Evolutionary conservation across 805 yeast species (phyloP), one percentile per base, ranked within the genome.

Genomic region (Pichia nakasei): DNA sequence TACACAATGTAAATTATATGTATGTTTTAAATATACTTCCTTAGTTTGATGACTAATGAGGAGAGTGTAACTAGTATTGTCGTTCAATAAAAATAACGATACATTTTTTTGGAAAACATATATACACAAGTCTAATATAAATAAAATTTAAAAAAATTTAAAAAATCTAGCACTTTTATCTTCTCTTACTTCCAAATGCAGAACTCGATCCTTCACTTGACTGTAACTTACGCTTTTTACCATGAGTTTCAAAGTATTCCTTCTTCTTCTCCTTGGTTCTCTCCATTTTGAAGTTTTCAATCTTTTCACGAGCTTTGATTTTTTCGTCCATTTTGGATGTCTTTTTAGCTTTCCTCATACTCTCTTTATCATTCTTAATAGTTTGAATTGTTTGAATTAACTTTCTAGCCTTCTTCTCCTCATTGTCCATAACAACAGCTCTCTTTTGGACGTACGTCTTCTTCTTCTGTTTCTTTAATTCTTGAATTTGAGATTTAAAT

Each of bases 351-450:
- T 68, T 73, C 52, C 82, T 78, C 76, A 83, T 84, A 43, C 76
- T 75, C 24, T 85, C 96, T 69, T 91, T 91, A 47, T 83, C 93
- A 56, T 80, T 85, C 57, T 86, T 78, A 42, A 93, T 68, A 0
- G 97, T 87, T 55, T 83, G 76, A 44, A 93, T 79, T 66, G 85
- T 85, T 64, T 83, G 91, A 72, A 93, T 77, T 65, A 91, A 74
- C 31, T 87, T 82, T 54, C 97, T 76, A 27, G 95, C 89, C 68
- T 86, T 85, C 81, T 86, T 87, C 65, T 91, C 97, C 42, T 86
- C 96, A 15, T 94, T 96, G 35, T 81, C 85, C 34, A 89, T 66
- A 7, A 93, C 93, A 43, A 93, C 97, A 1, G 98, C 98, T 58
- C 98, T 79, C 70, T 88, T 93, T 43, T 69, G 66, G 76, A 83